Conservation (phyloP, 768 basidiomycete genomes). For the Suillus spraguei region DNA sequence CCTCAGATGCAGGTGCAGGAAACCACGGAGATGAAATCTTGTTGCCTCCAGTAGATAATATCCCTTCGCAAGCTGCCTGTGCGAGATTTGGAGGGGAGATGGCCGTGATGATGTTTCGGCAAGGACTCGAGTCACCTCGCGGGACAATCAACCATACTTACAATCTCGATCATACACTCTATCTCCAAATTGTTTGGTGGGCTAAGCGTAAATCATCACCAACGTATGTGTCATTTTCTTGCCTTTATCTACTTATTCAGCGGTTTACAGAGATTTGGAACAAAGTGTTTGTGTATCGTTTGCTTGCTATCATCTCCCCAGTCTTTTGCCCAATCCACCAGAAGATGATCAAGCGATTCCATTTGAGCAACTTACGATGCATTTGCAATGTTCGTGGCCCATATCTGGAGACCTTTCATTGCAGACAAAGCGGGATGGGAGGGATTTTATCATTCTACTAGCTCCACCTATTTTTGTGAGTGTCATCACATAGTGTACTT, state of each 20-base stretch:
- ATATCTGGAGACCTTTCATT: too few species aligned
- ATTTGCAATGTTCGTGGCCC: too few species aligned
- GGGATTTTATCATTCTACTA: conserved; percentile 17
- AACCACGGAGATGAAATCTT: background rate
- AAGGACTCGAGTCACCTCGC: conserved; percentile 20
- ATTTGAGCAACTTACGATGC: too few species aligned
- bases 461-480: conserved; percentile 36
- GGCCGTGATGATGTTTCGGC: conserved; percentile 20
- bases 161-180: conserved; percentile 30
- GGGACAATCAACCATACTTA: conserved; percentile 26
- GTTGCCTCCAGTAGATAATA: background rate
- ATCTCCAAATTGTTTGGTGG: conserved; percentile 38
- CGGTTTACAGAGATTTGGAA: conserved; percentile 32
- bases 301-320: conserved; percentile 23
- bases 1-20: background rate
- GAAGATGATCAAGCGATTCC: too few species aligned
- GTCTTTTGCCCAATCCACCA: too few species aligned
- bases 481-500: conserved; percentile 28
- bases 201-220: conserved; percentile 30
- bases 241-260: background rate
- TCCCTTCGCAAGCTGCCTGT: background rate
- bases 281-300: conserved; percentile 47
- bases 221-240: conserved; percentile 32
- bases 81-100: conserved; percentile 22
- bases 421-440: too few species aligned